These are phyloP conservation scores for Elongisporangium prolatum DNA, from an alignment of 352 stramenopile genomes.

Conservation along the genomic window DNA sequence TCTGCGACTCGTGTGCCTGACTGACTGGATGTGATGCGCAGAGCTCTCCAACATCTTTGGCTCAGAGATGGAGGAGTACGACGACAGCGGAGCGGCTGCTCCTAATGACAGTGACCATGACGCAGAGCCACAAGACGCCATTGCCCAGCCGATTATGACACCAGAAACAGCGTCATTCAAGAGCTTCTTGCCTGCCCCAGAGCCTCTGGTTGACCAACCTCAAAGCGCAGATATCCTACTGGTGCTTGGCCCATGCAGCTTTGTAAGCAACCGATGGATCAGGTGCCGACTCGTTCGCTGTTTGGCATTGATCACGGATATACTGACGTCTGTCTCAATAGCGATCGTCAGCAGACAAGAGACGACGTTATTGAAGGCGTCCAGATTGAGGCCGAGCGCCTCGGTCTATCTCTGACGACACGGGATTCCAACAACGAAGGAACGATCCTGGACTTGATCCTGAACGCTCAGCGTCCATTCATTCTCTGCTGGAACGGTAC, in stretches of 20 bases:
- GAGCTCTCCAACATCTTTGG: slow-evolving; percentile 51
- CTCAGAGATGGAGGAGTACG: slow-evolving; percentile 33
- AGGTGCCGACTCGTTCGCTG: slow-evolving; percentile 3
- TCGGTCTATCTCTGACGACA: slow-evolving; percentile 7
- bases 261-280: slow-evolving; percentile 11
- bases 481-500: slow-evolving; percentile 41
- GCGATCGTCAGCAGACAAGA: neutral
- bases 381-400: neutral
- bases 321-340: neutral
- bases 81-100: slow-evolving; percentile 3
- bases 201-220: slow-evolving; percentile 5
- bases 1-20: neutral
- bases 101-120: neutral
- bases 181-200: slow-evolving; percentile 1
- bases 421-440: slow-evolving; percentile 21
- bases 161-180: neutral
- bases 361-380: neutral
- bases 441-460: slow-evolving; percentile 18
- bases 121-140: neutral
- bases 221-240: slow-evolving; percentile 15
- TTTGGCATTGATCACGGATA: neutral
- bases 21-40: slow-evolving; percentile 6
- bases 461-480: slow-evolving; percentile 20
- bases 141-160: neutral
- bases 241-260: slow-evolving; percentile 17